A percentile compares a stretch with the other conserved stretches of the same genome.
phyloP scores from a whole-genome alignment of 2,329 filamentous ascomycete species.

The Amesomyces nigricolor region DNA sequence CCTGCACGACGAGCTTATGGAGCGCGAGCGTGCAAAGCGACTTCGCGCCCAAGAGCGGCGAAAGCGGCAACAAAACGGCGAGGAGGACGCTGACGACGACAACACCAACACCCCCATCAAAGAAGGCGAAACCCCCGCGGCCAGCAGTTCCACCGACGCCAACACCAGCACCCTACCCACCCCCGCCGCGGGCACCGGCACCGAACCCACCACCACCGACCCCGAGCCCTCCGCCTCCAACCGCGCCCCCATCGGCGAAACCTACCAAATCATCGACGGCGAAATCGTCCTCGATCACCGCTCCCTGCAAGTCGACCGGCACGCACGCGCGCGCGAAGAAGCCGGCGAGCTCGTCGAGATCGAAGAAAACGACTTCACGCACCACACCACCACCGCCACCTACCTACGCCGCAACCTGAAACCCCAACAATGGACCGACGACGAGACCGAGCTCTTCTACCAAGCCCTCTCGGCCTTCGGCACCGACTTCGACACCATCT shows the following conservation, averaged over 20 bases:
- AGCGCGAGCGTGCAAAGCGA: slow-evolving; percentile 52
- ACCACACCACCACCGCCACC: slow-evolving; percentile 61
- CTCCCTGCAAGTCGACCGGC: slow-evolving; percentile 62
- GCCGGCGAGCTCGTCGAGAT: slow-evolving; percentile 53
- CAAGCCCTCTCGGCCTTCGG: slow-evolving; percentile 69
- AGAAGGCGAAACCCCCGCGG: slow-evolving; percentile 13
- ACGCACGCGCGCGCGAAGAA: slow-evolving; percentile 53
- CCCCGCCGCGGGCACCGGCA: slow-evolving; percentile 17
- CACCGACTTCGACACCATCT: slow-evolving; percentile 77
- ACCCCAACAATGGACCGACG: slow-evolving; percentile 63
- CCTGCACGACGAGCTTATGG: slow-evolving; percentile 65
- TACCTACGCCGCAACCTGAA: slow-evolving; percentile 61
- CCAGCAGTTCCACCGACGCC: background rate
- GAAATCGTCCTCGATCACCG: slow-evolving; percentile 65
- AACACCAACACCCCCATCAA: slow-evolving; percentile 12
- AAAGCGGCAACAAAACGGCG: slow-evolving; percentile 31
- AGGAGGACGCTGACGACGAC: slow-evolving; percentile 19
- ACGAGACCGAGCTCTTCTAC: slow-evolving; percentile 71
- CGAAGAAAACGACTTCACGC: slow-evolving; percentile 75
- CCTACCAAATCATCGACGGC: slow-evolving; percentile 63
- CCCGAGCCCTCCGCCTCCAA: background rate
- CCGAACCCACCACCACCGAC: slow-evolving; percentile 3
- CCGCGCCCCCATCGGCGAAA: slow-evolving; percentile 30
- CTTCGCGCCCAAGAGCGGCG: slow-evolving; percentile 35
- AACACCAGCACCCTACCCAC: background rate